phyloP scores from a whole-genome alignment of 2,329 filamentous ascomycete species.

The Tolypocladium guangdongense region DNA sequence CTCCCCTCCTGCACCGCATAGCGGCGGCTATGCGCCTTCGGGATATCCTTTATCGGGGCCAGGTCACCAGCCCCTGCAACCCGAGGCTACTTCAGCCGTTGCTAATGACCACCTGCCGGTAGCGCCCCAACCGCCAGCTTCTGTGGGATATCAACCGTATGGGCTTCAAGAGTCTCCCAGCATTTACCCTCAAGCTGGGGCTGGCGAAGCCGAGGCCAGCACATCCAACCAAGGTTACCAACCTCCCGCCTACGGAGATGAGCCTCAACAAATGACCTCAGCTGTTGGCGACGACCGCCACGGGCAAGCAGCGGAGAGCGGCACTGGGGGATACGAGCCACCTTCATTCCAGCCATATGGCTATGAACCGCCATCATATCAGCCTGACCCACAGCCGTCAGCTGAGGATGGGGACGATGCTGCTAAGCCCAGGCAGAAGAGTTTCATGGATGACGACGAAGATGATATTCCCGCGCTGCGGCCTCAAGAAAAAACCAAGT shows the following conservation, averaged over 20 bases:
- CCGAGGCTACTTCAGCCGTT: neutral
- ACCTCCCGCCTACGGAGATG: constrained; percentile 39
- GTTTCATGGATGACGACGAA: constrained; percentile 73
- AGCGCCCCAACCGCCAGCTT: constrained; percentile 2
- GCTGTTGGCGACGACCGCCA: constrained; percentile 7
- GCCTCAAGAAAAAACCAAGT: constrained; percentile 47
- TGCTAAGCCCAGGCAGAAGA: constrained; percentile 60
- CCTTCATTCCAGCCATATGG: constrained; percentile 50
- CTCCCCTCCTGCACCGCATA: constrained; percentile 3
- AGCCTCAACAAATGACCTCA: constrained; percentile 29
- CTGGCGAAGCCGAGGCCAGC: constrained; percentile 6
- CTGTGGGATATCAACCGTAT: constrained; percentile 17
- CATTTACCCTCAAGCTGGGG: constrained; percentile 6
- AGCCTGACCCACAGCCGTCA: constrained; percentile 34
- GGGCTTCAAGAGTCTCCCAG: constrained; percentile 14
- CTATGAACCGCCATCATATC: constrained; percentile 47
- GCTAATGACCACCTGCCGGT: neutral
- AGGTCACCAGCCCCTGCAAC: constrained; percentile 15
- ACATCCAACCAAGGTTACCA: constrained; percentile 27
- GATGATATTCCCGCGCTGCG: constrained; percentile 49
- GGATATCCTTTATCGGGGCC: constrained; percentile 4
- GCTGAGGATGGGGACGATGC: constrained; percentile 32
- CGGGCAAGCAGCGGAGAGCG: constrained; percentile 14
- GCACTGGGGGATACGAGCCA: constrained; percentile 44
- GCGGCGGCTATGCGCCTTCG: constrained; percentile 10